A percentile compares a stretch with the other conserved stretches of the same genome.
phyloP scores from a whole-genome alignment of 768 basidiomycete genomes.

The Mycena filopes region DNA sequence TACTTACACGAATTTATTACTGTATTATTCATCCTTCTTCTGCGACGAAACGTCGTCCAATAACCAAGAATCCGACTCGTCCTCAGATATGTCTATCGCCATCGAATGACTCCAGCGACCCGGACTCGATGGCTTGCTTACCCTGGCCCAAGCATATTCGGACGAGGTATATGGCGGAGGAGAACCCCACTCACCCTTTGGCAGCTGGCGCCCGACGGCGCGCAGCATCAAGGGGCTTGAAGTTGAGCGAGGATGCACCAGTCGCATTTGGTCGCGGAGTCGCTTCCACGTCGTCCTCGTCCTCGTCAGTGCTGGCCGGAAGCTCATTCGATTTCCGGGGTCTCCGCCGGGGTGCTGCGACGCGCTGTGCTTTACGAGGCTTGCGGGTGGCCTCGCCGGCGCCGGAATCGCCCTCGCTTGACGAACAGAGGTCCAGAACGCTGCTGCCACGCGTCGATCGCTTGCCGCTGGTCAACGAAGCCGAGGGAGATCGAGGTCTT shows the following conservation, averaged over 20 bases:
- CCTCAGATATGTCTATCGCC: slow-evolving; percentile 12
- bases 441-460: slow-evolving; percentile 16
- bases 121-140: neutral
- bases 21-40: neutral
- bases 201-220: neutral
- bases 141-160: slow-evolving; percentile 20
- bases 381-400: neutral
- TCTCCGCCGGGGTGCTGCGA: slow-evolving; percentile 3
- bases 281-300: slow-evolving; percentile 6
- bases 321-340: neutral
- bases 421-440: slow-evolving; percentile 26
- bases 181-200: slow-evolving; percentile 24
- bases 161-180: neutral
- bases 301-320: slow-evolving; percentile 17
- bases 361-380: neutral
- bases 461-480: slow-evolving; percentile 7
- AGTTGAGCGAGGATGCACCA: neutral
- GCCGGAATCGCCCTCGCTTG: slow-evolving; percentile 16
- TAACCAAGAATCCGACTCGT: slow-evolving; percentile 37
- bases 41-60: slow-evolving; percentile 40
- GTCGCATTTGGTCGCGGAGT: slow-evolving; percentile 17
- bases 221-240: slow-evolving; percentile 18
- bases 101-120: slow-evolving; percentile 10
- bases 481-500: slow-evolving; percentile 22
- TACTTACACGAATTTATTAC: neutral